phyloP scores from a whole-genome alignment of 2,329 filamentous ascomycete species.

The Plenodomus lindquistii region DNA sequence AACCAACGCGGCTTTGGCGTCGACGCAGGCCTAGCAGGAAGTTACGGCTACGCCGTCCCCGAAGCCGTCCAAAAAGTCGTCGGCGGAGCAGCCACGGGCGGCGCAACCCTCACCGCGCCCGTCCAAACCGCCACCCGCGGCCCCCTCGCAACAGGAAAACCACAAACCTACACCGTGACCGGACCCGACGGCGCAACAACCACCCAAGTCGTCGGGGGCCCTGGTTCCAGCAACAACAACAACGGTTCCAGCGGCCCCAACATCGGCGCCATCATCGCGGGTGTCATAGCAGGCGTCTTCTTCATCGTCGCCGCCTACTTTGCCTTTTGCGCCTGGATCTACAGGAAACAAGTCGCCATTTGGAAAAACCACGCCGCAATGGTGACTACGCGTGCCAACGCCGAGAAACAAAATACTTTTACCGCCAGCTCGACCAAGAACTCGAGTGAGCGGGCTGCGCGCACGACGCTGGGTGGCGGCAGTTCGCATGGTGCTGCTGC shows the following conservation, averaged over 20 bases:
- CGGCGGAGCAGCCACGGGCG: constrained; percentile 67
- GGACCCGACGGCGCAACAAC: constrained; percentile 47
- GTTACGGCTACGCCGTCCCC: constrained; percentile 71
- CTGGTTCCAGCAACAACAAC: constrained; percentile 20
- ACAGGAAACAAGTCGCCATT: constrained; percentile 69
- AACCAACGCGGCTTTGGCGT: constrained; percentile 56
- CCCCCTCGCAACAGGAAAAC: constrained; percentile 70
- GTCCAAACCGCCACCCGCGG: constrained; percentile 66
- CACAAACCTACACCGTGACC: constrained; percentile 68
- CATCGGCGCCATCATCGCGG: constrained; percentile 60
- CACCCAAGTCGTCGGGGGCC: constrained; percentile 42
- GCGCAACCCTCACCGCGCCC: constrained; percentile 71
- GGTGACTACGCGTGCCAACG: constrained; percentile 60
- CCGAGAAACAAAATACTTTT: constrained; percentile 43
- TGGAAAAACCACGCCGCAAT: constrained; percentile 73
- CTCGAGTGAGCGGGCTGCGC: constrained; percentile 26
- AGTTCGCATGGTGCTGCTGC: constrained; percentile 20
- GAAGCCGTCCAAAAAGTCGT: constrained; percentile 65
- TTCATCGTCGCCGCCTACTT: constrained; percentile 66
- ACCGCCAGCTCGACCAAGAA: constrained; percentile 27
- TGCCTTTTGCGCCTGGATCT: constrained; percentile 73
- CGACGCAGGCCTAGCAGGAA: constrained; percentile 61
- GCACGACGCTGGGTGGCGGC: constrained; percentile 13
- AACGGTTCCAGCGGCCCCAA: constrained; percentile 45
- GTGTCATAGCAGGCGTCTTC: constrained; percentile 67